Conservation (phyloP, 179 eudicot species). For the Sideroxylon spinosum region DNA sequence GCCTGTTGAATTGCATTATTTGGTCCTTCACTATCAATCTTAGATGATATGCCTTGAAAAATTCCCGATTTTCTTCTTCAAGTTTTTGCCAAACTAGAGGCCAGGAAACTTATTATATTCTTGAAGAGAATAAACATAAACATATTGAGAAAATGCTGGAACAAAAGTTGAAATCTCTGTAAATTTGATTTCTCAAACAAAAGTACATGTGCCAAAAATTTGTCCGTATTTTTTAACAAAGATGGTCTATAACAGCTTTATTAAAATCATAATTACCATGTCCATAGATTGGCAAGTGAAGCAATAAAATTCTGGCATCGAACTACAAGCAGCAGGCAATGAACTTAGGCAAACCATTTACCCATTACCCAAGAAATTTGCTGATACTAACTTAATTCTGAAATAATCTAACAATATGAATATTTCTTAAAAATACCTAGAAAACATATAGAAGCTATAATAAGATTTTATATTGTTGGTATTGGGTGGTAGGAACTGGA, state of each 20-base stretch:
- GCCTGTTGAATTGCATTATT: slow-evolving; percentile 52
- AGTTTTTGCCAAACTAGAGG: slow-evolving; percentile 88
- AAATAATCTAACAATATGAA: too few species aligned
- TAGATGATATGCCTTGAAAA: slow-evolving; percentile 77
- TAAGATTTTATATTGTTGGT: too few species aligned
- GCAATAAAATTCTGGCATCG: background rate
- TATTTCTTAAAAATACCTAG: background rate
- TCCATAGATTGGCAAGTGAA: background rate
- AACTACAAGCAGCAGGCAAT: background rate
- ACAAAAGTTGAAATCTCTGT: background rate
- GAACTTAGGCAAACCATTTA: background rate
- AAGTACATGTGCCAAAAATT: background rate
- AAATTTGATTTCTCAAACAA: background rate
- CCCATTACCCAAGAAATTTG: too few species aligned
- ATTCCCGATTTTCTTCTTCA: slow-evolving; percentile 84
- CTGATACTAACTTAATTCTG: too few species aligned
- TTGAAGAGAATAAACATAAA: slow-evolving; percentile 6
- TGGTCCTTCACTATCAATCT: slow-evolving; percentile 75
- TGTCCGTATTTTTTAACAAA: background rate
- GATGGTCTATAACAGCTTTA: background rate
- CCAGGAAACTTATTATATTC: slow-evolving; percentile 9
- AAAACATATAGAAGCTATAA: too few species aligned
- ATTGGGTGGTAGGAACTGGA: background rate
- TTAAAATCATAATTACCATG: background rate
- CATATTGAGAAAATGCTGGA: background rate